phyloP scores from a whole-genome alignment of 345 rosid species.

The Mangifera indica region DNA sequence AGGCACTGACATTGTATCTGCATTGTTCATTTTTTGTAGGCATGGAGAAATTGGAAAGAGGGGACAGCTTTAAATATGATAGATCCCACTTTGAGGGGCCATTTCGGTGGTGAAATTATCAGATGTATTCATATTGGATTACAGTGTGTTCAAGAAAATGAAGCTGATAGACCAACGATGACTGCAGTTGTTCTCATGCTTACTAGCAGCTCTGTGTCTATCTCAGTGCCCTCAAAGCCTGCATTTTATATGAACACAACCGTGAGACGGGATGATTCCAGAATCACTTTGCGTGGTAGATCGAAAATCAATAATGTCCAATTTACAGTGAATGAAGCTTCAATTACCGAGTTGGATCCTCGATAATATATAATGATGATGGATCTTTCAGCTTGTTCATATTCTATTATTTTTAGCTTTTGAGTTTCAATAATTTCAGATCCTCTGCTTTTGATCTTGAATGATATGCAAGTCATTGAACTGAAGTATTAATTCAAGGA shows the following conservation, averaged over 20 bases:
- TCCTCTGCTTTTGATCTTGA: no score
- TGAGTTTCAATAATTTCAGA: no score
- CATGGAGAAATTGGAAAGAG: conserved; percentile 60
- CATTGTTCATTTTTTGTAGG: conserved; percentile 25
- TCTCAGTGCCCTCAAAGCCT: conserved; percentile 43
- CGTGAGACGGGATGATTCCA: not conserved
- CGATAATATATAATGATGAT: conserved; percentile 8
- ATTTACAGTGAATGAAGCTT: conserved; percentile 26
- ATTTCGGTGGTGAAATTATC: conserved; percentile 33
- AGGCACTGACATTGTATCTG: not conserved
- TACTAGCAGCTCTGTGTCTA: conserved; percentile 34
- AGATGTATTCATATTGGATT: conserved; percentile 57
- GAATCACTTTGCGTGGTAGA: not conserved
- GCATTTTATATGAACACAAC: conserved; percentile 31
- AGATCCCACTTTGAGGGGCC: conserved; percentile 31
- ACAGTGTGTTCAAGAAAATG: conserved; percentile 56
- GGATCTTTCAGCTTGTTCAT: no score
- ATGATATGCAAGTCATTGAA: no score
- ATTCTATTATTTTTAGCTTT: no score
- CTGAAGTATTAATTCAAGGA: no score
- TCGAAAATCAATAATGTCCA: not conserved
- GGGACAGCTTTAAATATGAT: conserved; percentile 29
- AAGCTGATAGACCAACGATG: conserved; percentile 47
- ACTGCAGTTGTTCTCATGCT: conserved; percentile 46
- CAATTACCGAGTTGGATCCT: conserved; percentile 24